A percentile compares a stretch with the other conserved stretches of the same genome.
These are phyloP conservation scores for Chrysoporthe cubensis DNA, from an alignment of 2,329 filamentous ascomycete genomes.

Conservation along the genomic window DNA sequence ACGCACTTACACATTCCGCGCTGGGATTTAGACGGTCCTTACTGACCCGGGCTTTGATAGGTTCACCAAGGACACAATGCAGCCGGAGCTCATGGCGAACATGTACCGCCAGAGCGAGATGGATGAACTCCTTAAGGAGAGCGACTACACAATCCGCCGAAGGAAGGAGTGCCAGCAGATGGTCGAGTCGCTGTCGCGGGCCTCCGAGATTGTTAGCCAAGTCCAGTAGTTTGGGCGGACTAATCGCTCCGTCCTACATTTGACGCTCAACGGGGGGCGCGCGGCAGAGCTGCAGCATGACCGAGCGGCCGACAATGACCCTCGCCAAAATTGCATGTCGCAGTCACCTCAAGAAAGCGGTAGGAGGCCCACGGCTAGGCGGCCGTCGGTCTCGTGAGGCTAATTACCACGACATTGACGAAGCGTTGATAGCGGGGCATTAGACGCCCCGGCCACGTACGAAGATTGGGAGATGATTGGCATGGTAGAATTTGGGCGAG, in stretches of 20 bases:
- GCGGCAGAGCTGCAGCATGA: not conserved
- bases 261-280: not conserved
- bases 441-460: not conserved
- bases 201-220: slow-evolving; percentile 93
- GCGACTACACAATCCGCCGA: slow-evolving; percentile 91
- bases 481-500: slow-evolving; percentile 2
- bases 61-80: slow-evolving; percentile 97
- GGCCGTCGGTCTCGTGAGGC: not conserved
- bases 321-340: too few species aligned
- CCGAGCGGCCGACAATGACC: not conserved
- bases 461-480: not conserved
- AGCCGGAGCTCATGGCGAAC: slow-evolving; percentile 92
- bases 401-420: not conserved
- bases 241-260: slow-evolving; percentile 8
- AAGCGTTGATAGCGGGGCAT: slow-evolving; percentile 1
- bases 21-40: slow-evolving; percentile 29
- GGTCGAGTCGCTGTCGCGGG: slow-evolving; percentile 89
- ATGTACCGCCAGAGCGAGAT: slow-evolving; percentile 93
- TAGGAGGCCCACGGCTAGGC: not conserved
- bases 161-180: slow-evolving; percentile 99
- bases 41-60: slow-evolving; percentile 46
- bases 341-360: not conserved
- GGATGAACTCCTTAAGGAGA: slow-evolving; percentile 95
- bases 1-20: not conserved
- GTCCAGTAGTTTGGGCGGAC: slow-evolving; percentile 57